Evolutionary conservation across 176 grass and related monocot species (phyloP).

Genomic region (Olyra latifolia): DNA sequence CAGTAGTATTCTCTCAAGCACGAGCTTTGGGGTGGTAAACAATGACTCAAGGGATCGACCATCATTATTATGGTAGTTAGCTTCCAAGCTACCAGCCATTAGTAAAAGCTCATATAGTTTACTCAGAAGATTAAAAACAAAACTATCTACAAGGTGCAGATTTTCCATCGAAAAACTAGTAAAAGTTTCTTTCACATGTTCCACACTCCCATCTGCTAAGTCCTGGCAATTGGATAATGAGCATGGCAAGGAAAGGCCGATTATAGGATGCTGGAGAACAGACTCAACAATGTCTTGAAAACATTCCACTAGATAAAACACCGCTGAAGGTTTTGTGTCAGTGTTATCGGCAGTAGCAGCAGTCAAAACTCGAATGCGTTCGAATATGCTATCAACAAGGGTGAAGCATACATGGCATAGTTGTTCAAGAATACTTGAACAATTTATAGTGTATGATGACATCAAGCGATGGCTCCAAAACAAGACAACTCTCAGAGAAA

Average conservation of each 20-base stretch:
- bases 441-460: slow-evolving; percentile 53
- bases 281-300: slow-evolving; percentile 58
- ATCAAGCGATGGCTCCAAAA: slow-evolving; percentile 74
- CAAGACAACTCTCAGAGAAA: slow-evolving; percentile 61
- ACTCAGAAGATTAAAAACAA: slow-evolving; percentile 63
- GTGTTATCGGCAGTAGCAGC: not conserved
- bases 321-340: slow-evolving; percentile 22
- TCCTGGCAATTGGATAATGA: slow-evolving; percentile 50
- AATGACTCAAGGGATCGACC: slow-evolving; percentile 44
- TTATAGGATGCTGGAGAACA: slow-evolving; percentile 71
- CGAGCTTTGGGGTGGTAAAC: slow-evolving; percentile 44
- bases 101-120: slow-evolving; percentile 62
- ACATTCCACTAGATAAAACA: slow-evolving; percentile 28
- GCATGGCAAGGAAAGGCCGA: slow-evolving; percentile 48
- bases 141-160: slow-evolving; percentile 53
- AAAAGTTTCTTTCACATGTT: slow-evolving; percentile 45
- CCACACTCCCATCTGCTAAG: slow-evolving; percentile 37
- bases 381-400: slow-evolving; percentile 72
- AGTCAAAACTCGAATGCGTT: slow-evolving; percentile 47
- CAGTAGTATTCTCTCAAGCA: slow-evolving; percentile 54
- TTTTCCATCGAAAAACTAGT: slow-evolving; percentile 57
- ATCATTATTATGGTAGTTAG: slow-evolving; percentile 24
- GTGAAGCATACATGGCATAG: slow-evolving; percentile 58
- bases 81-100: slow-evolving; percentile 18
- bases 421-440: slow-evolving; percentile 57